Conservation (phyloP, 306 rosid genomes). For the Vigna angularis region DNA sequence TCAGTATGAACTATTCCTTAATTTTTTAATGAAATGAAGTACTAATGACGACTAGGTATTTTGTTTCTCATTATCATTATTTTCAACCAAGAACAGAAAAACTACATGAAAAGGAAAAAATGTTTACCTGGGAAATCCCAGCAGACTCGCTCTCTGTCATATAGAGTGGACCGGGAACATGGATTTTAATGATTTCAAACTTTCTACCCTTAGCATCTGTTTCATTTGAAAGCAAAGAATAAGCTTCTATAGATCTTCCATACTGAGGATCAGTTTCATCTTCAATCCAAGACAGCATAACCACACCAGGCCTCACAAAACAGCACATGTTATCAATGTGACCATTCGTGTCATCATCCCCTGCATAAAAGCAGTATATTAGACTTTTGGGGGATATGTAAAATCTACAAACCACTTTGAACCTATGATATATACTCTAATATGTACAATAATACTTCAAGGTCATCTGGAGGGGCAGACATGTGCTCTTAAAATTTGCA, state of each 20-base stretch:
- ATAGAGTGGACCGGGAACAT: slow-evolving; percentile 77
- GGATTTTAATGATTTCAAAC: slow-evolving; percentile 78
- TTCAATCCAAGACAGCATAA: slow-evolving; percentile 85
- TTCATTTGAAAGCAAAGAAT: slow-evolving; percentile 63
- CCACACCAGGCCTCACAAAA: slow-evolving; percentile 89
- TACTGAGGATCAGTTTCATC: slow-evolving; percentile 88
- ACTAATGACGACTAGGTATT: not conserved
- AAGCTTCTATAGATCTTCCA: slow-evolving; percentile 76
- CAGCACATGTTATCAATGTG: slow-evolving; percentile 96
- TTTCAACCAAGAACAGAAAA: slow-evolving; percentile 15
- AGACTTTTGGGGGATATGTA: slow-evolving; percentile 22
- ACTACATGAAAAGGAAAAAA: not conserved
- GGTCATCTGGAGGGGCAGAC: slow-evolving; percentile 7
- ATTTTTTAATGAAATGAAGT: slow-evolving; percentile 5
- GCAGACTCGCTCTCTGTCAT: slow-evolving; percentile 83
- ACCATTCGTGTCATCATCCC: slow-evolving; percentile 97
- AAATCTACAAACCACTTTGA: slow-evolving; percentile 16
- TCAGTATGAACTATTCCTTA: slow-evolving; percentile 4
- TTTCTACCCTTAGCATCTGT: slow-evolving; percentile 86
- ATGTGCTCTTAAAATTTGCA: slow-evolving; percentile 5
- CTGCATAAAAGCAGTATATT: slow-evolving; percentile 54
- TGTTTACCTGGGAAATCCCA: slow-evolving; percentile 66
- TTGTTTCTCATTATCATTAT: not conserved
- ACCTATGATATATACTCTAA: slow-evolving; percentile 24
- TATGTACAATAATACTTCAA: slow-evolving; percentile 22